Conservation (phyloP, 1,284 basidiomycete genomes). For the Pseudozyma hubeiensis region DNA sequence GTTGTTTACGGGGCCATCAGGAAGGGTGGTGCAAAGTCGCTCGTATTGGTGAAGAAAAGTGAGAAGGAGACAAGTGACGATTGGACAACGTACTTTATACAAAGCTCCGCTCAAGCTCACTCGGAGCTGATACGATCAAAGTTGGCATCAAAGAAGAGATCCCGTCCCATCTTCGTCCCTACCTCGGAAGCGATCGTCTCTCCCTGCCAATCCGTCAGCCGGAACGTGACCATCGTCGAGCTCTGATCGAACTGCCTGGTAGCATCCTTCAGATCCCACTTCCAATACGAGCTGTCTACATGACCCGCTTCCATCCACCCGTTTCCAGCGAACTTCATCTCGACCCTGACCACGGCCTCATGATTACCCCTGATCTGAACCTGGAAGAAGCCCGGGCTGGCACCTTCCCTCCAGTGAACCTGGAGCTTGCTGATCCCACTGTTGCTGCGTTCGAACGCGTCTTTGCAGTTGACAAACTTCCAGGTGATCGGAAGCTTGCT, state of each 20-base stretch:
- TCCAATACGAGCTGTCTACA: constrained; percentile 34
- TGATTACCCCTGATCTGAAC: constrained; percentile 38
- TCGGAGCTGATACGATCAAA: constrained; percentile 20
- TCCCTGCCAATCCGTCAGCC: constrained; percentile 47
- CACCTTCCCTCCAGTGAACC: constrained; percentile 37
- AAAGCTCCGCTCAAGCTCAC: background rate
- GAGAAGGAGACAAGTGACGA: too few relatives aligned
- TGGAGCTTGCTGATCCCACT: constrained; percentile 25
- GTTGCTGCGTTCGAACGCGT: constrained; percentile 18
- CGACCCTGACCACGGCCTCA: constrained; percentile 38
- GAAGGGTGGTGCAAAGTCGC: too few relatives aligned
- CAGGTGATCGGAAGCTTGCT: constrained; percentile 43
- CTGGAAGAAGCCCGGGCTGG: constrained; percentile 34
- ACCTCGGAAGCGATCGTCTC: constrained; percentile 38
- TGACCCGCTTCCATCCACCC: constrained; percentile 18
- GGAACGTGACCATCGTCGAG: constrained; percentile 18
- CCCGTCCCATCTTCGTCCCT: constrained; percentile 17
- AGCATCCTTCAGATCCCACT: constrained; percentile 8
- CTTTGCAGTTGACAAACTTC: constrained; percentile 44
- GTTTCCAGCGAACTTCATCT: constrained; percentile 12
- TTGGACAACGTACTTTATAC: background rate
- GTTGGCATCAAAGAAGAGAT: constrained; percentile 33
- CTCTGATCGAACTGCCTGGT: background rate
- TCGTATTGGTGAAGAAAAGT: too few relatives aligned
- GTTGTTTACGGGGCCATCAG: too few relatives aligned